Evolutionary conservation across 1,284 basidiomycete species (phyloP).

Genomic region (Ceratobasidium sp.): DNA sequence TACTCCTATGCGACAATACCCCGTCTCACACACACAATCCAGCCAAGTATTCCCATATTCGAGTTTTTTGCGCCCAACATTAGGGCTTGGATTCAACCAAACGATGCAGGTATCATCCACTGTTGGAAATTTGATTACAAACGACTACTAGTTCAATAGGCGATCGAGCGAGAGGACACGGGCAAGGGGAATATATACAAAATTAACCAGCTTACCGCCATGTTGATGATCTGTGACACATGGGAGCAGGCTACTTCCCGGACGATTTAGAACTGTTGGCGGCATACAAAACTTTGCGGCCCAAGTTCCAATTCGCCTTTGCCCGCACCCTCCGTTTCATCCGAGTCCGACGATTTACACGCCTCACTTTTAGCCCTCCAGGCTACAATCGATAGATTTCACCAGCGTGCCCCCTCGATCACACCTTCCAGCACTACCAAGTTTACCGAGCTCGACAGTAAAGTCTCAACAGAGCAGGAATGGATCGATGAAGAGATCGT

Average conservation of each 20-base stretch:
- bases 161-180: constrained; percentile 40
- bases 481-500: constrained; percentile 5
- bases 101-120: constrained; percentile 56
- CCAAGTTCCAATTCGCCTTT: not conserved
- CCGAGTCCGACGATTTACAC: not conserved
- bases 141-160: constrained; percentile 10
- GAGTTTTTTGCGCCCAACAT: constrained; percentile 57
- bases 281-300: constrained; percentile 13
- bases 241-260: constrained; percentile 22
- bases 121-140: constrained; percentile 33
- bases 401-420: not conserved
- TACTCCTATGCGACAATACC: too few relatives aligned
- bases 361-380: not conserved
- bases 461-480: not conserved
- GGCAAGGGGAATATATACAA: constrained; percentile 40
- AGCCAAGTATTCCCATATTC: too few relatives aligned
- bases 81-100: constrained; percentile 56
- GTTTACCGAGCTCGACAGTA: not conserved
- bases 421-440: not conserved
- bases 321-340: not conserved
- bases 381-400: not conserved
- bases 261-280: constrained; percentile 46
- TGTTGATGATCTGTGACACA: constrained; percentile 32
- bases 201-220: constrained; percentile 39
- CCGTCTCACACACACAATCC: too few relatives aligned